Evolutionary conservation across 2,329 filamentous ascomycete genomes (phyloP).

Genomic region (Pseudogymnoascus sp.): DNA sequence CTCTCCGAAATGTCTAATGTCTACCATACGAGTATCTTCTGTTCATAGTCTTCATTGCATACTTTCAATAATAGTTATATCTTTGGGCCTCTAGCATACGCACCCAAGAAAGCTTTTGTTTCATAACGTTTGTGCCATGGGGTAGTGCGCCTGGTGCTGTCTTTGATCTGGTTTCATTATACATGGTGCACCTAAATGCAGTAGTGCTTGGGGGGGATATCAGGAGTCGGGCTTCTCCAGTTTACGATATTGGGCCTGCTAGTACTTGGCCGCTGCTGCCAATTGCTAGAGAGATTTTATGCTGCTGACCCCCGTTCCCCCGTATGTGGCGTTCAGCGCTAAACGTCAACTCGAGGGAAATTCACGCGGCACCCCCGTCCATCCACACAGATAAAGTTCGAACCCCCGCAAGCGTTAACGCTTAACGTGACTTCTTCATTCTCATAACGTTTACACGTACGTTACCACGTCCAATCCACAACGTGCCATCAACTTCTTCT

Average conservation of each 20-base stretch:
- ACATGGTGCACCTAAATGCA: neutral
- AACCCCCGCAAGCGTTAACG: neutral
- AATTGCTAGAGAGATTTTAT: neutral
- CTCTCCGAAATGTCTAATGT: too few species aligned
- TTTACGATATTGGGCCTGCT: neutral
- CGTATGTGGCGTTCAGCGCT: neutral
- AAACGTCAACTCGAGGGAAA: neutral
- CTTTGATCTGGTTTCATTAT: neutral
- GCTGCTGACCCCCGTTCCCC: neutral
- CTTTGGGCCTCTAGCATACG: neutral
- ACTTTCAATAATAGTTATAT: neutral
- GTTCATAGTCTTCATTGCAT: neutral
- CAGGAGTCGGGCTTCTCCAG: neutral
- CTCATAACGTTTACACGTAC: neutral
- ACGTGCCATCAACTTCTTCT: neutral
- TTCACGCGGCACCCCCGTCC: slow-evolving; percentile 4
- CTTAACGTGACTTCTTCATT: neutral
- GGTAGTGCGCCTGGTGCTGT: neutral
- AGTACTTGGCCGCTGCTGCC: neutral
- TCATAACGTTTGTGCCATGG: neutral
- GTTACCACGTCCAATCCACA: neutral
- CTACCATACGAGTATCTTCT: neutral
- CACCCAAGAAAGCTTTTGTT: neutral
- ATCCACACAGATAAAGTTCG: neutral
- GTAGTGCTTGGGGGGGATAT: neutral